Base-by-base conservation (phyloP, 441 rosid genomes). In the Euphorbia corollata region DNA sequence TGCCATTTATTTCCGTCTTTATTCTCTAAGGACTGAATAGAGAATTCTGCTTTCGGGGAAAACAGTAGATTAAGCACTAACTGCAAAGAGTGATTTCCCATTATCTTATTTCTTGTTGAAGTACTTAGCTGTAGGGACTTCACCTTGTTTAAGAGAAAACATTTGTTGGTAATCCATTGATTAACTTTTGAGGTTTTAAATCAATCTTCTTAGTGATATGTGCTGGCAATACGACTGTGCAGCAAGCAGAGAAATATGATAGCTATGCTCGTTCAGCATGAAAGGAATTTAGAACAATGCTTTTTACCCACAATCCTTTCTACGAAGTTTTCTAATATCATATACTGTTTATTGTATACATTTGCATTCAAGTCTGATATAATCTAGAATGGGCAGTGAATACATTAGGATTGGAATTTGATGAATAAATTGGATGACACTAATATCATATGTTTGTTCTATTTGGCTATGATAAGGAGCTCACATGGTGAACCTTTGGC, bases 401-500 rank as follows among this genome's bases (percentile, higher is more conserved):
- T 4, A 0, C 62, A 27, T 59, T 59, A 30, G 9, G 30, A 30
- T 32, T 59, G 20, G 41, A 59, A 8, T 59, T 59, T 59, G 41
- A 30, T 30, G 41, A 75, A 71, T 20, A 59, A 47, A 23, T 0
- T 34, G 0, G 27, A 59, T 3, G 63, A 30, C 11, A 13, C 13
- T 54, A 32, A 54, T 54, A 54, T 20, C 20, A 19, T 54, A 73
- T 80, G 88, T 81, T 82, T 73, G 86, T 36, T 48, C 38, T 54
- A 62, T 76, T 68, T 83, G 77, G 77, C 82, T 65, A 61, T 69
- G 64, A 87, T 82, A 73, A 75, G 50, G 34, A 39, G 45, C 47
- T 61, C 63, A 41, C 22, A 10, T 0, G 27, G 58, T 50, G 77
- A 78, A 47, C 66, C 62, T 4, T 30, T 68, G n/a, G 65, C 61